These are phyloP conservation scores for Tricladium varicosporioides DNA, from an alignment of 2,329 filamentous ascomycete species.

Conservation along the genomic window DNA sequence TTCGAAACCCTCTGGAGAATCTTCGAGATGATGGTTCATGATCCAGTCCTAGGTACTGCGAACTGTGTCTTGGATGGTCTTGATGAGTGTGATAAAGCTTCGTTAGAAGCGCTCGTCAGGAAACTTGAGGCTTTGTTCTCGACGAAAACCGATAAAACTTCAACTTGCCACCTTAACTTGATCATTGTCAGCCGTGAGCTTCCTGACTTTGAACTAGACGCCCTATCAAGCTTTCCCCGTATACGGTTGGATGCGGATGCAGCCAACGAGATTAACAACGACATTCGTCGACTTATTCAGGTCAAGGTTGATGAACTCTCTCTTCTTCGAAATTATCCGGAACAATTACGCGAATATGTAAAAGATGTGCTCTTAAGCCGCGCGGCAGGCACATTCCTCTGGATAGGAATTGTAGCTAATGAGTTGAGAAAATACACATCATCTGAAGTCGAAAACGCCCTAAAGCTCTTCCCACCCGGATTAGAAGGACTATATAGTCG, in stretches of 20 bases:
- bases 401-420: constrained; percentile 25
- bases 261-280: constrained; percentile 19
- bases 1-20: constrained; percentile 28
- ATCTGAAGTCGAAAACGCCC: constrained; percentile 21
- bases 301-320: constrained; percentile 22
- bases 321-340: constrained; percentile 15
- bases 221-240: constrained; percentile 14
- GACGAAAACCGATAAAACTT: constrained; percentile 5
- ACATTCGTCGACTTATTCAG: constrained; percentile 31
- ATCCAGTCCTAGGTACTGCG: constrained; percentile 12
- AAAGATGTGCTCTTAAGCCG: constrained; percentile 22
- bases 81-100: constrained; percentile 20
- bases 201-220: constrained; percentile 14
- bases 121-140: constrained; percentile 11
- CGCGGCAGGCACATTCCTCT: constrained; percentile 36
- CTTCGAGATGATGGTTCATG: constrained; percentile 26
- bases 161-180: constrained; percentile 21
- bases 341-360: constrained; percentile 11
- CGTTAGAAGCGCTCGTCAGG: constrained; percentile 13
- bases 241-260: constrained; percentile 30
- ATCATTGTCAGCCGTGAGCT: constrained; percentile 26
- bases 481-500: constrained; percentile 31
- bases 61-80: constrained; percentile 28
- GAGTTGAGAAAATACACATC: constrained; percentile 12
- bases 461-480: constrained; percentile 27